Percentiles rank a stretch among this genome's conserved stretches.
These are phyloP conservation scores for Coriaria nepalensis DNA, from an alignment of 306 rosid species.

Conservation along the genomic window DNA sequence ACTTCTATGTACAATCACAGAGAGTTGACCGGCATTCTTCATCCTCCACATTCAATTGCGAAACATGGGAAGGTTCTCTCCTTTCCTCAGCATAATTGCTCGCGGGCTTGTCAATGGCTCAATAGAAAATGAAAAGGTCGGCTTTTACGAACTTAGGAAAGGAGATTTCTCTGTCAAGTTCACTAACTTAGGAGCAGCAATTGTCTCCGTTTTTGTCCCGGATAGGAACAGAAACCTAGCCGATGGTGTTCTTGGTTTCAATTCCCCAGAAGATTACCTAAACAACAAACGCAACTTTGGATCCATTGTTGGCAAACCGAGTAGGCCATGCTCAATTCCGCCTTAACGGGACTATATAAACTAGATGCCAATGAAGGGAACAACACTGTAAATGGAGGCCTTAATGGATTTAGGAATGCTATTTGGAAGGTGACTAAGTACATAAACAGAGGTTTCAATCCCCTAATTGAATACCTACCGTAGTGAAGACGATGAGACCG, in stretches of 20 bases:
- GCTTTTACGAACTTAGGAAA: conserved; percentile 4
- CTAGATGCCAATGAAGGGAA: conserved; percentile 5
- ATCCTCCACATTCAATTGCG: neutral
- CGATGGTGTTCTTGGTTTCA: conserved; percentile 6
- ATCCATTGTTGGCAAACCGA: conserved; percentile 76
- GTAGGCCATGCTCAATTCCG: conserved; percentile 62
- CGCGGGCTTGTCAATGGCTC: conserved; percentile 2
- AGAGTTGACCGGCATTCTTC: neutral
- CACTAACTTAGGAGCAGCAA: conserved; percentile 10
- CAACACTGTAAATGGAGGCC: conserved; percentile 10
- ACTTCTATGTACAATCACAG: no score
- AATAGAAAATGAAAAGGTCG: neutral
- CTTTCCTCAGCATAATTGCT: neutral
- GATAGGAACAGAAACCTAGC: conserved; percentile 3
- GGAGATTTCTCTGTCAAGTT: conserved; percentile 9
- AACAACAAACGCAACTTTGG: conserved; percentile 25
- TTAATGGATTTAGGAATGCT: conserved; percentile 10
- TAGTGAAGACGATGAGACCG: conserved; percentile 8
- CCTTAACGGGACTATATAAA: conserved; percentile 28
- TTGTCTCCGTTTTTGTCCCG: conserved; percentile 6
- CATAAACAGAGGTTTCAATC: neutral
- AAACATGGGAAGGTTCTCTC: conserved; percentile 6
- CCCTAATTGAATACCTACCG: conserved; percentile 5
- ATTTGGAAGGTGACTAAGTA: conserved; percentile 6
- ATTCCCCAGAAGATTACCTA: neutral